Base-by-base conservation (phyloP, 331 rosid genomes). In the Ulmus americana region DNA sequence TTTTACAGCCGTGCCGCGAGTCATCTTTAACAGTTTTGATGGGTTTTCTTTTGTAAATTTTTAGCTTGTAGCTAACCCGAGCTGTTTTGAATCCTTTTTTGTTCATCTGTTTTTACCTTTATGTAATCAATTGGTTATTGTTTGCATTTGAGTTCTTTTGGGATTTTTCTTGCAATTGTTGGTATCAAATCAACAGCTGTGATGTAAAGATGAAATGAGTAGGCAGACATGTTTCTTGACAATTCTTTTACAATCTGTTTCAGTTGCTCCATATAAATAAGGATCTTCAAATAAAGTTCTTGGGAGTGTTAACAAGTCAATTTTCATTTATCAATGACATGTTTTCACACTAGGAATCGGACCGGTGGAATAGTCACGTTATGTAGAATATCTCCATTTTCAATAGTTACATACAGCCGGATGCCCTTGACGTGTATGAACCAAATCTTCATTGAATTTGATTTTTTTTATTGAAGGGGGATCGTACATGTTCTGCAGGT, bases 371-470 rank as follows among this genome's bases (percentile, higher is more conserved):
- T 49, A 1, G 0, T 12, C 11, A 2, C 54, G 13, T 49, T 12
- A 14, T 49, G 13, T 49, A 12, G 14, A 49, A 8, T 20, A 20
- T 20, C 22, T 12, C 1, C 1, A 5, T 0, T 14, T 49, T 3
- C 18, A 49, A 10, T 28, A 50, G 8, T 67, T 42, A 10, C 38
- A 59, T 43, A 5, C 11, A 15, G 55, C 22, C 4, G 43, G 55
- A 20, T 50, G 45, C 42, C 20, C 67, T 13, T 64, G 39, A 45
- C 1, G 38, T 58, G 42, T 65, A 52, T 59, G 15, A 72, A 48
- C 53, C 57, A 64, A 72, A 39, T 42, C 51, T 20, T 45, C 50
- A 55, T 61, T 51, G 63, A 58, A 15, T 67, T 45, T 45, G 35
- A 45, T 15, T 74, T 20, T 61, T 61, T 72, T 16, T 2, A 10